Conservation (phyloP, 306 rosid species). For the Gleditsia sinensis region DNA sequence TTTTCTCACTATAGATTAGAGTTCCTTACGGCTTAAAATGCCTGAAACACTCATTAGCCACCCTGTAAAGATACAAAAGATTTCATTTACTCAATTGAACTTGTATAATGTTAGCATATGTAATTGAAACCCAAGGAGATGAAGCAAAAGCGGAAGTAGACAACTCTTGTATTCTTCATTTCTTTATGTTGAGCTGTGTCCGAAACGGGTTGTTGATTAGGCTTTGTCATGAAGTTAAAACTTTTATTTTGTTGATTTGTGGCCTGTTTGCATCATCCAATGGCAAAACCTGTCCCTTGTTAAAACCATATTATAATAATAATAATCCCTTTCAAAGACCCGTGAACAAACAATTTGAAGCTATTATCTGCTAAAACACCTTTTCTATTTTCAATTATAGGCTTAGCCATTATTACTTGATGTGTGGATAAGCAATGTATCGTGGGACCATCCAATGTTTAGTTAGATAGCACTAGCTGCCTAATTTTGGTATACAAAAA, state of each 20-base stretch:
- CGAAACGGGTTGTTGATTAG: constrained; percentile 46
- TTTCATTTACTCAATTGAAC: constrained; percentile 1
- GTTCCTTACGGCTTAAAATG: too few relatives aligned
- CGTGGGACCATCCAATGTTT: background rate
- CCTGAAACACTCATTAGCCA: constrained; percentile 35
- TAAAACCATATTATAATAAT: background rate
- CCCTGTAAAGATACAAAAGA: constrained; percentile 40
- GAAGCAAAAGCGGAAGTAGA: constrained; percentile 31
- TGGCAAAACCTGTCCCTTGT: constrained; percentile 1
- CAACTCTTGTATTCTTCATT: background rate
- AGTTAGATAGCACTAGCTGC: background rate
- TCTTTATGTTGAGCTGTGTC: constrained; percentile 19
- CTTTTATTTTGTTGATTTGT: background rate
- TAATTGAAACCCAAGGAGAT: constrained; percentile 22
- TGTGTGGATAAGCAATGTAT: background rate
- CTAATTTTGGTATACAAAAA: background rate
- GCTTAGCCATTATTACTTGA: constrained; percentile 5
- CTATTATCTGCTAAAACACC: constrained; percentile 23
- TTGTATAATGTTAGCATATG: constrained; percentile 5
- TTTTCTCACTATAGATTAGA: too few relatives aligned
- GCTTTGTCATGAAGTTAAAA: constrained; percentile 53
- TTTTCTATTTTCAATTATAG: constrained; percentile 17
- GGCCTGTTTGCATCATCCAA: constrained; percentile 26
- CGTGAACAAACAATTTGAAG: constrained; percentile 42
- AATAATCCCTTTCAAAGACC: constrained; percentile 37